Evolutionary conservation across 768 basidiomycete species (phyloP).

Genomic region (Panellus pusillus): DNA sequence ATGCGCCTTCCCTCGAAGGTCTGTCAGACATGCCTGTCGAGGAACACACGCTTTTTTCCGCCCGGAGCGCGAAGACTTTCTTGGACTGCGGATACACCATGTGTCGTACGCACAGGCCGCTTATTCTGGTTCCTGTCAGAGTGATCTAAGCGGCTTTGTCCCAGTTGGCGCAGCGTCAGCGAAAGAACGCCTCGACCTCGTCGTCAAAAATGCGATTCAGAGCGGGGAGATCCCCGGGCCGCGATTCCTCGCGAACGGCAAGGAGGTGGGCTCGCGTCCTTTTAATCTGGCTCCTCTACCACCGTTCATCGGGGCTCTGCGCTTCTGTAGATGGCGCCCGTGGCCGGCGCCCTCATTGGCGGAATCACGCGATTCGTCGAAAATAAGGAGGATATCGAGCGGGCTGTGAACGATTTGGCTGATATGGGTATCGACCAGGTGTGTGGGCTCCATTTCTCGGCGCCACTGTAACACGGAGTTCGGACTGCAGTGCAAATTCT

Average conservation of each 20-base stretch:
- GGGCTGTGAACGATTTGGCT: constrained; percentile 25
- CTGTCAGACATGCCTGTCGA: constrained; percentile 30
- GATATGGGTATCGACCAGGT: constrained; percentile 20
- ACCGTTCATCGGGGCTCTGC: no score
- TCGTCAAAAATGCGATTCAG: constrained; percentile 34
- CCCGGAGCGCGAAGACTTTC: constrained; percentile 32
- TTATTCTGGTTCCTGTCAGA: background rate
- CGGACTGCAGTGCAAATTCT: constrained; percentile 30
- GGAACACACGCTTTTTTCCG: constrained; percentile 33
- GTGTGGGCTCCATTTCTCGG: background rate
- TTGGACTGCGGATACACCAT: constrained; percentile 39
- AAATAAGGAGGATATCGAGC: constrained; percentile 29
- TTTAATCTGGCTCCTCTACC: no score
- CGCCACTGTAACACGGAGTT: background rate
- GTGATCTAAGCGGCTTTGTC: background rate
- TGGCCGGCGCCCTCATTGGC: constrained; percentile 29
- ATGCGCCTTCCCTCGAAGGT: constrained; percentile 31
- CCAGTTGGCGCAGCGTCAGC: constrained; percentile 36
- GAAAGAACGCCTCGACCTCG: constrained; percentile 32
- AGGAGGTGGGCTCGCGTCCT: constrained; percentile 21
- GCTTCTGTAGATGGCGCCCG: constrained; percentile 31
- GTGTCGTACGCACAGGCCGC: constrained; percentile 22
- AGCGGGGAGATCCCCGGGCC: constrained; percentile 35
- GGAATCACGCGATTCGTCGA: constrained; percentile 35
- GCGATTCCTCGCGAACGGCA: constrained; percentile 35